phyloP scores from a whole-genome alignment of 257 asterid species.

The Craterostigma plantagineum region DNA sequence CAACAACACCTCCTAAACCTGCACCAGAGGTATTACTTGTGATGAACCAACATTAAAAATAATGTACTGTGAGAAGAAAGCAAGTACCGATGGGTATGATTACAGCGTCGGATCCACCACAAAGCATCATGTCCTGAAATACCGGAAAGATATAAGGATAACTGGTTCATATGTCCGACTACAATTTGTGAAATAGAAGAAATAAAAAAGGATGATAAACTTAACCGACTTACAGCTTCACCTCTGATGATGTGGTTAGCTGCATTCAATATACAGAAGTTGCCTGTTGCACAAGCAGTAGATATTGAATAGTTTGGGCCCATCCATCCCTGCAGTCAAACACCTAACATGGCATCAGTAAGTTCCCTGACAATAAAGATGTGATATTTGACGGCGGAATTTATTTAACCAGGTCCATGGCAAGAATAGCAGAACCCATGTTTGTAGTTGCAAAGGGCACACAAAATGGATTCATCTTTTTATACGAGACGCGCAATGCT shows the following conservation, averaged over 20 bases:
- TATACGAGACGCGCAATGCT: slow-evolving; percentile 69
- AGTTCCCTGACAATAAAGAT: slow-evolving; percentile 8
- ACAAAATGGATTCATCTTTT: slow-evolving; percentile 92
- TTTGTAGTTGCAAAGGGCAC: slow-evolving; percentile 96
- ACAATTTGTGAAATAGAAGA: not conserved
- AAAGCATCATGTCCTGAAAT: slow-evolving; percentile 85
- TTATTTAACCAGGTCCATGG: slow-evolving; percentile 72
- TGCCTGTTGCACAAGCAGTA: slow-evolving; percentile 94
- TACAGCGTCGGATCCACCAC: slow-evolving; percentile 95
- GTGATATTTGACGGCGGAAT: not conserved
- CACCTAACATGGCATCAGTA: slow-evolving; percentile 5
- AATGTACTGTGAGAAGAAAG: slow-evolving; percentile 7
- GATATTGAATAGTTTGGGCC: slow-evolving; percentile 97
- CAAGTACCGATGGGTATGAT: slow-evolving; percentile 76
- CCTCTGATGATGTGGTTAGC: slow-evolving; percentile 96
- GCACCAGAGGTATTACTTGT: slow-evolving; percentile 12
- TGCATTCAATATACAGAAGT: slow-evolving; percentile 85
- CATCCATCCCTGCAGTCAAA: slow-evolving; percentile 78
- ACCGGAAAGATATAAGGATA: slow-evolving; percentile 8
- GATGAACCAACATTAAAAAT: slow-evolving; percentile 10
- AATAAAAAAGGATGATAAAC: slow-evolving; percentile 1
- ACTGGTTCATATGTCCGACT: not conserved
- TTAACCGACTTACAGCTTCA: slow-evolving; percentile 67
- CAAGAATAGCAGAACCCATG: slow-evolving; percentile 97
- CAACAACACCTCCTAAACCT: slow-evolving; percentile 95